Evolutionary conservation across 2,329 filamentous ascomycete species (phyloP).

Genomic region (Apiospora pterosperma): DNA sequence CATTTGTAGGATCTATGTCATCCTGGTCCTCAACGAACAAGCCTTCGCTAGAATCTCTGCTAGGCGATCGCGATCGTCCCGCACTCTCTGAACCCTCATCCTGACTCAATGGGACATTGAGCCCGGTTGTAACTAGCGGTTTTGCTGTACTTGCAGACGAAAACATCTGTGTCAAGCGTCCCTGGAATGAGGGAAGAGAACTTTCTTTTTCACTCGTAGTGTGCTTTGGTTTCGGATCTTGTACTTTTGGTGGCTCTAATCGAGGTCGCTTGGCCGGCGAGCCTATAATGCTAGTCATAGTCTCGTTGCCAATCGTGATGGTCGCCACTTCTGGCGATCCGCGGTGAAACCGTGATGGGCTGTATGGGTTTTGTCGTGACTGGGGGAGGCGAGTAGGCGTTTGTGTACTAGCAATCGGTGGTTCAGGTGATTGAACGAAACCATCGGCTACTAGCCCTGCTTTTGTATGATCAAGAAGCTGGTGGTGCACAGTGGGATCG

Average conservation of each 20-base stretch:
- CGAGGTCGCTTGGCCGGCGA: constrained; percentile 46
- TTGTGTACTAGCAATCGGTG: constrained; percentile 30
- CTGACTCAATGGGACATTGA: constrained; percentile 10
- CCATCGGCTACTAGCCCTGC: not conserved
- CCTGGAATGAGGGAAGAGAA: constrained; percentile 40
- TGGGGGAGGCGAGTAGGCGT: constrained; percentile 26
- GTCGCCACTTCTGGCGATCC: constrained; percentile 63
- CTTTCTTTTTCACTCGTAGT: constrained; percentile 14
- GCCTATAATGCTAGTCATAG: constrained; percentile 63
- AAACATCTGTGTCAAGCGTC: constrained; percentile 41
- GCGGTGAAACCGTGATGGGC: constrained; percentile 45
- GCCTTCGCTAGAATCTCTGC: constrained; percentile 23
- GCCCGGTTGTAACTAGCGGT: constrained; percentile 9
- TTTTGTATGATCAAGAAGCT: not conserved
- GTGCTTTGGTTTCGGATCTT: constrained; percentile 25
- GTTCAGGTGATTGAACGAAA: constrained; percentile 17
- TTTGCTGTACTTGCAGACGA: constrained; percentile 26
- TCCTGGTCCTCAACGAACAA: constrained; percentile 27
- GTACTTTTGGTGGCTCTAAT: constrained; percentile 33
- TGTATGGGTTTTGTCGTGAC: constrained; percentile 17
- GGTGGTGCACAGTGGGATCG: constrained; percentile 4
- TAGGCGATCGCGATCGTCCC: constrained; percentile 10
- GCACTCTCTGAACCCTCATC: constrained; percentile 28
- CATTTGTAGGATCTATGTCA: constrained; percentile 4
- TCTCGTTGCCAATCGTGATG: constrained; percentile 70